Conservation (phyloP, 1,139 yeast genomes). For the Suhomyces guaymorum region DNA sequence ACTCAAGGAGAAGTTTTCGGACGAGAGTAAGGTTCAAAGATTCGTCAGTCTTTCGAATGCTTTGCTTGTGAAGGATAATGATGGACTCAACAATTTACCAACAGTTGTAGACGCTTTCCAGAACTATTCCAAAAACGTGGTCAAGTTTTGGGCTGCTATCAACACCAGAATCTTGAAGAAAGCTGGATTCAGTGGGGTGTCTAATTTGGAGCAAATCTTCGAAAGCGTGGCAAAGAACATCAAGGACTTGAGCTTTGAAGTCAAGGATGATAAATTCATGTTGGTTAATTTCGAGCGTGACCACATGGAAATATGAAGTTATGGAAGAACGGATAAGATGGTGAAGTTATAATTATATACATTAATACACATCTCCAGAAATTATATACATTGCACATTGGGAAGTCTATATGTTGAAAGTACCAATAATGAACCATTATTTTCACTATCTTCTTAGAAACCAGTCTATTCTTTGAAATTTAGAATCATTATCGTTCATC, state of each 20-base stretch:
- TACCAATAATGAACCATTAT: too few species aligned
- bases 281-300: constrained; percentile 44
- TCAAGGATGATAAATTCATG: constrained; percentile 37
- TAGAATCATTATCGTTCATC: too few species aligned
- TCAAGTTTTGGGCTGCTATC: constrained; percentile 23
- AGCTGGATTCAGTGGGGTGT: constrained; percentile 29
- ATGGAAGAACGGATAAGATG: too few species aligned
- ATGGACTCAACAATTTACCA: constrained; percentile 27
- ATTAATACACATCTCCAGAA: too few species aligned
- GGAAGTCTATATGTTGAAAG: too few species aligned
- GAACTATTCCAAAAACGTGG: constrained; percentile 23
- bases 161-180: constrained; percentile 32
- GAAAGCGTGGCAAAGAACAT: constrained; percentile 37
- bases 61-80: constrained; percentile 28
- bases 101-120: constrained; percentile 22
- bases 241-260: constrained; percentile 29
- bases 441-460: too few species aligned
- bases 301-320: too few species aligned
- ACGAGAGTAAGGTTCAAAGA: constrained; percentile 15
- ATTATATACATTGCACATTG: too few species aligned
- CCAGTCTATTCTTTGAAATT: too few species aligned
- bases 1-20: constrained; percentile 16
- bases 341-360: too few species aligned
- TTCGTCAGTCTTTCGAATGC: constrained; percentile 32
- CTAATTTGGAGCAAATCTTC: constrained; percentile 37